phyloP scores from a whole-genome alignment of 2,329 filamentous ascomycete genomes.

The Cercospora beticola region DNA sequence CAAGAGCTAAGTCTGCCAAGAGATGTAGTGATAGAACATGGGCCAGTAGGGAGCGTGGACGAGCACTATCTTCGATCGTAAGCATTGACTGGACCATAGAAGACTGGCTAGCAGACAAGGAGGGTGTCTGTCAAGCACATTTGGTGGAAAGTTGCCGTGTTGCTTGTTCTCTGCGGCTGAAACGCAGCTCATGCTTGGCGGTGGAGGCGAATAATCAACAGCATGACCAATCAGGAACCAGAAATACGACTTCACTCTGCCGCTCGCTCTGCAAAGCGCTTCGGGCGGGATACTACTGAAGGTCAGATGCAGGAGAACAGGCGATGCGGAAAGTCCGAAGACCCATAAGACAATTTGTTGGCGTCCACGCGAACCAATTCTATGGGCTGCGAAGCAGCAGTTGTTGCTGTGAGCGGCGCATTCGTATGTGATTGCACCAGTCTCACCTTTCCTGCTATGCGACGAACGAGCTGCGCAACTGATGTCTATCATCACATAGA shows the following conservation, averaged over 20 bases:
- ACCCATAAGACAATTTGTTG: neutral
- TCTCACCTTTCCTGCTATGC: neutral
- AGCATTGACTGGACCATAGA: slow-evolving; percentile 3
- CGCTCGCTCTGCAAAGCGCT: neutral
- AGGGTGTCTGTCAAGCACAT: slow-evolving; percentile 1
- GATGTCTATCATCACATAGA: neutral
- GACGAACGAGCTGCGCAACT: neutral
- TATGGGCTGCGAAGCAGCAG: neutral
- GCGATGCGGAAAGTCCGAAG: neutral
- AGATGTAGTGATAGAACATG: neutral
- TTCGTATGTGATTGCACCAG: neutral
- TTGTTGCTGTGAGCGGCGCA: neutral
- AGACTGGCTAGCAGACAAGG: slow-evolving; percentile 3
- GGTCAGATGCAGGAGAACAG: neutral
- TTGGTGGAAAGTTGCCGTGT: slow-evolving; percentile 5
- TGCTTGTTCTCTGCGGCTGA: slow-evolving; percentile 8
- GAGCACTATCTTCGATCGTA: neutral
- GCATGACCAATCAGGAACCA: neutral
- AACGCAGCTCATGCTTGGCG: slow-evolving; percentile 1
- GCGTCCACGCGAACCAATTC: neutral
- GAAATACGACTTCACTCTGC: neutral
- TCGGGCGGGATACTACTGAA: neutral
- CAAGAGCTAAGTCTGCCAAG: slow-evolving; percentile 13
- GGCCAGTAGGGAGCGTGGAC: neutral
- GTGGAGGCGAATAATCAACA: slow-evolving; percentile 1